phyloP scores from a whole-genome alignment of 139 green algal species.

The Picochlorum sp. region DNA sequence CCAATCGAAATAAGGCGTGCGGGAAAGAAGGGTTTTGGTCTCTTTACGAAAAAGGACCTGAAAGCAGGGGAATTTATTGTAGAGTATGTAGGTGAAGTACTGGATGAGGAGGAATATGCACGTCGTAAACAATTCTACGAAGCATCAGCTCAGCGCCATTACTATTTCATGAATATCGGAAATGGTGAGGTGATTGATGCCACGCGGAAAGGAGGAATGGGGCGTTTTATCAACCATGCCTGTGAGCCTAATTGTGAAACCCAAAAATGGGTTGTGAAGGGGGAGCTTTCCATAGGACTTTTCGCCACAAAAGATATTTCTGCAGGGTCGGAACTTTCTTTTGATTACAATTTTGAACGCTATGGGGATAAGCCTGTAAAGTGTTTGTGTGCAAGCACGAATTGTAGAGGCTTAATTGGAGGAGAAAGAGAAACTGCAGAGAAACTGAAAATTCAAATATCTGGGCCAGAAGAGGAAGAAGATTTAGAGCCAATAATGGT shows the following conservation, averaged over 20 bases:
- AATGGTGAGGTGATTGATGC: constrained; percentile 97
- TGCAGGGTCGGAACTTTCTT: constrained; percentile 82
- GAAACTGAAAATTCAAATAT: neutral
- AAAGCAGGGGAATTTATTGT: constrained; percentile 84
- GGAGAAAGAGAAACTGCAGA: constrained; percentile 28
- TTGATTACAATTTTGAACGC: constrained; percentile 99
- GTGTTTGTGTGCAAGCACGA: constrained; percentile 47
- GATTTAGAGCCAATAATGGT: constrained; percentile 74
- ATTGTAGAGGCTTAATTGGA: constrained; percentile 75
- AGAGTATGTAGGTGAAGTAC: constrained; percentile 95
- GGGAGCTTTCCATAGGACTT: constrained; percentile 93
- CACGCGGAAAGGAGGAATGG: constrained; percentile 78
- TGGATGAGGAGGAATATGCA: constrained; percentile 91
- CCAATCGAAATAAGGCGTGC: constrained; percentile 65
- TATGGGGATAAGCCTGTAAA: constrained; percentile 75
- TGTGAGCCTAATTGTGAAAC: constrained; percentile 97
- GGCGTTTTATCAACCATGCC: constrained; percentile 96
- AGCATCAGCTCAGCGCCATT: constrained; percentile 73
- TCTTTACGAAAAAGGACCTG: constrained; percentile 66
- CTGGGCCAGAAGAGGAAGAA: constrained; percentile 8
- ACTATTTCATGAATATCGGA: constrained; percentile 99
- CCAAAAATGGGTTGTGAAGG: constrained; percentile 94
- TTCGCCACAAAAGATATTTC: constrained; percentile 60
- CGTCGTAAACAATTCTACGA: constrained; percentile 74
- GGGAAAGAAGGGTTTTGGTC: constrained; percentile 80